A percentile compares a stretch with the other conserved stretches of the same genome.
phyloP scores from a whole-genome alignment of 768 basidiomycete genomes.

The Rossbeevera mucosa region DNA sequence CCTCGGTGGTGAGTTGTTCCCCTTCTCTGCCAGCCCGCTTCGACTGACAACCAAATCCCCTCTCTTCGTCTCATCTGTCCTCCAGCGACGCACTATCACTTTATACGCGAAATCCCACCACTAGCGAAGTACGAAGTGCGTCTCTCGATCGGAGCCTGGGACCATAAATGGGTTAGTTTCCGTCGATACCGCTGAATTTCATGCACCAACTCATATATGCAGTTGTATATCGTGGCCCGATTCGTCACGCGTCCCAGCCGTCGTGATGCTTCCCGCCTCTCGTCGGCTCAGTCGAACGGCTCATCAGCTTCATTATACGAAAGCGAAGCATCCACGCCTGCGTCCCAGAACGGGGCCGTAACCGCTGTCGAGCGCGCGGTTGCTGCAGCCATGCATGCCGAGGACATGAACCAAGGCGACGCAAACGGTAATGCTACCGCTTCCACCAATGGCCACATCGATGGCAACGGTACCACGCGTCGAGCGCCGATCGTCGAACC shows the following conservation, averaged over 20 bases:
- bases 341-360: conserved; percentile 3
- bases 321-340: not conserved
- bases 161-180: conserved; percentile 71
- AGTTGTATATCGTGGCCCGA: conserved; percentile 63
- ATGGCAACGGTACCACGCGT: not conserved
- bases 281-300: conserved; percentile 25
- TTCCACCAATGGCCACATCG: not conserved
- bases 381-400: conserved; percentile 6
- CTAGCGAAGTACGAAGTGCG: conserved; percentile 59
- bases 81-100: conserved; percentile 62
- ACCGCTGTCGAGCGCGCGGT: conserved; percentile 14
- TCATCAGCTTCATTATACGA: conserved; percentile 18
- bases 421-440: not conserved
- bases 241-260: conserved; percentile 53
- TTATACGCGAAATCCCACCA: conserved; percentile 67
- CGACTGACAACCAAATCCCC: not conserved
- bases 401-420: not conserved
- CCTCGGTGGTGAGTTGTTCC: conserved; percentile 36
- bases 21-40: not conserved
- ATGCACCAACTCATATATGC: not conserved
- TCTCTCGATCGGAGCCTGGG: conserved; percentile 57
- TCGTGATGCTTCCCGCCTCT: not conserved
- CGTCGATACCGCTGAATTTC: not conserved
- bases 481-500: conserved; percentile 19
- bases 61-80: not conserved